phyloP scores from a whole-genome alignment of 768 basidiomycete species.

The Leccinellum rugosiceps region DNA sequence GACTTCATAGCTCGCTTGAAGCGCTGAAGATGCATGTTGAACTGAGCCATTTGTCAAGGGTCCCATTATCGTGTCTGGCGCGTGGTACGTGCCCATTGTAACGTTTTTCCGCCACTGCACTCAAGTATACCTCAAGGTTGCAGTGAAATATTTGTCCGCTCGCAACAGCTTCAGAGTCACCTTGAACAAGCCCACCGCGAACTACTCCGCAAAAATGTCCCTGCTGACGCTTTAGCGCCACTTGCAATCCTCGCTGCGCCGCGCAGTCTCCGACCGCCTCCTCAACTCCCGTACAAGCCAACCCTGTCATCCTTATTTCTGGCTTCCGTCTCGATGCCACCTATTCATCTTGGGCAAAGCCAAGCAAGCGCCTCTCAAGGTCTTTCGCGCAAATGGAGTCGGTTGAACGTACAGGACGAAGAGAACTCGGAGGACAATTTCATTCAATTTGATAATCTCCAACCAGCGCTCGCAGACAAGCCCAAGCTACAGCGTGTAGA shows the following conservation, averaged over 20 bases:
- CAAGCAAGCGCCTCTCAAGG: constrained; percentile 13
- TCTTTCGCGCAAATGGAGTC: constrained; percentile 32
- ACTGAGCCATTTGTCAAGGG: constrained; percentile 30
- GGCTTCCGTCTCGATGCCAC: constrained; percentile 10
- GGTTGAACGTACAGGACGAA: constrained; percentile 23
- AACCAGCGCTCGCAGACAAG: neutral
- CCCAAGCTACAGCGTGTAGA: neutral
- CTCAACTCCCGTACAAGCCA: constrained; percentile 12
- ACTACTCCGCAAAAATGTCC: constrained; percentile 14
- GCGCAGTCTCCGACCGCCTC: constrained; percentile 12
- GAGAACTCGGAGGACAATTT: constrained; percentile 10
- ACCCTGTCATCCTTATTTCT: neutral
- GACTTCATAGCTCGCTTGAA: constrained; percentile 16
- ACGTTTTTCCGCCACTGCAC: neutral
- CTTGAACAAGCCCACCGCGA: constrained; percentile 21
- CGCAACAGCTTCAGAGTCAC: constrained; percentile 23
- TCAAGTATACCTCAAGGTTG: constrained; percentile 22
- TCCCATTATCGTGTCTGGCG: constrained; percentile 25
- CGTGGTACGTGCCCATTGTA: constrained; percentile 15
- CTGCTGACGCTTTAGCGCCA: constrained; percentile 14
- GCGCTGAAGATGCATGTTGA: constrained; percentile 27
- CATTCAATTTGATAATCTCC: constrained; percentile 25
- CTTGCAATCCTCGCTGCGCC: constrained; percentile 21
- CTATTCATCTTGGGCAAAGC: constrained; percentile 4
- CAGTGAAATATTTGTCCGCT: constrained; percentile 22